Conservation (phyloP, 78 protist species). For the Pigoraptor vietnamica region DNA sequence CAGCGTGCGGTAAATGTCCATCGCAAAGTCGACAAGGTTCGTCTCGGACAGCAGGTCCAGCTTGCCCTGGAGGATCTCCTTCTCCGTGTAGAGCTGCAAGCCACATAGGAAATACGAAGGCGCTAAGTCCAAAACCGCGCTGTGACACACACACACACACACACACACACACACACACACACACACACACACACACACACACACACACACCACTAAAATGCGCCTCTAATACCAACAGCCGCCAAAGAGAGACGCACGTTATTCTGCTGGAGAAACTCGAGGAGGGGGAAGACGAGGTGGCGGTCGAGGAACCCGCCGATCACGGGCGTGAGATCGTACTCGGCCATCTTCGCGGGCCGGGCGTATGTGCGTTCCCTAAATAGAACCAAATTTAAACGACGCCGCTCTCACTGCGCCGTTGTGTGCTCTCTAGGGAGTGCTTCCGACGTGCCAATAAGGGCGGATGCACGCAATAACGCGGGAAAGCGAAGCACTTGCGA, state of each 20-base stretch:
- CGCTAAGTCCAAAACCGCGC: neutral
- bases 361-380: too few species aligned
- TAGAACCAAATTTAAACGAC: too few species aligned
- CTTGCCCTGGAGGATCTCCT: slow-evolving; percentile 5
- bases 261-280: slow-evolving; percentile 1
- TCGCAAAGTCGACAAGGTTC: slow-evolving; percentile 18
- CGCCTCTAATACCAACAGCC: too few species aligned
- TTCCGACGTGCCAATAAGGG: too few species aligned
- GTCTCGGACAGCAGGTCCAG: slow-evolving; percentile 1
- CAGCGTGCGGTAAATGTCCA: slow-evolving; percentile 5
- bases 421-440: too few species aligned
- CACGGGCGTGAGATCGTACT: slow-evolving; percentile 28
- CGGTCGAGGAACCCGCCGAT: slow-evolving; percentile 16
- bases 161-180: neutral
- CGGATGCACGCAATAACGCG: too few species aligned
- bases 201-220: neutral
- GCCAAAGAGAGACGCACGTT: neutral
- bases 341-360: slow-evolving; percentile 36
- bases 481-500: too few species aligned
- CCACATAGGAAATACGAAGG: neutral
- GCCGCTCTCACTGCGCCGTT: too few species aligned
- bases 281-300: slow-evolving; percentile 24
- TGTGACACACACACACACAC: neutral
- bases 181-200: neutral
- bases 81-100: neutral